Conservation (phyloP, 306 rosid species). For the cucumber (Cucumis sativus) region DNA sequence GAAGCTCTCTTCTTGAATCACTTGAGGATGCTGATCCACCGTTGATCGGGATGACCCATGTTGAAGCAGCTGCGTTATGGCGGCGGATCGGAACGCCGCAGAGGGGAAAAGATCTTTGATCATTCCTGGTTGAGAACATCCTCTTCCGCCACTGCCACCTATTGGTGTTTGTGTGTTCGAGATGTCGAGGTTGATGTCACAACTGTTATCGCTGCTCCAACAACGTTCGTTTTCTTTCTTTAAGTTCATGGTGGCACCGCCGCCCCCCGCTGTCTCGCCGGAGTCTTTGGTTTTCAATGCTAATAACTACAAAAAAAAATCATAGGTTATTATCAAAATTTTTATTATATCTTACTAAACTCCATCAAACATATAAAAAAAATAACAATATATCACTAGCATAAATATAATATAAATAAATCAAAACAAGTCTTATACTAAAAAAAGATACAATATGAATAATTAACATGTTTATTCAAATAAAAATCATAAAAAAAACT, state of each 20-base stretch:
- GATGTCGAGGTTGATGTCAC: constrained; percentile 56
- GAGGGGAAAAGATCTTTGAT: constrained; percentile 12
- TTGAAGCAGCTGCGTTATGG: constrained; percentile 56
- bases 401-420: no score
- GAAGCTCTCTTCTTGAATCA: constrained; percentile 57
- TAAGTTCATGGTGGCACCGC: constrained; percentile 14
- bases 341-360: no score
- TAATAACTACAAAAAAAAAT: neutral
- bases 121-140: constrained; percentile 36
- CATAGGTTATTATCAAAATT: no score
- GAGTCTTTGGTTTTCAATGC: neutral
- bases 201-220: constrained; percentile 78
- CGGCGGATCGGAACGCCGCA: neutral
- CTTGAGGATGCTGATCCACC: constrained; percentile 6
- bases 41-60: neutral
- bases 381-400: no score
- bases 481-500: no score
- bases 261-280: neutral
- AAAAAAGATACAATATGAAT: no score
- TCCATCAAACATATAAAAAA: no score
- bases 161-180: constrained; percentile 42
- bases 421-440: no score
- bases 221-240: constrained; percentile 62
- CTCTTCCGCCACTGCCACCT: constrained; percentile 32
- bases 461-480: no score